phyloP scores from a whole-genome alignment of 768 basidiomycete genomes.

The Suillus subalutaceus region DNA sequence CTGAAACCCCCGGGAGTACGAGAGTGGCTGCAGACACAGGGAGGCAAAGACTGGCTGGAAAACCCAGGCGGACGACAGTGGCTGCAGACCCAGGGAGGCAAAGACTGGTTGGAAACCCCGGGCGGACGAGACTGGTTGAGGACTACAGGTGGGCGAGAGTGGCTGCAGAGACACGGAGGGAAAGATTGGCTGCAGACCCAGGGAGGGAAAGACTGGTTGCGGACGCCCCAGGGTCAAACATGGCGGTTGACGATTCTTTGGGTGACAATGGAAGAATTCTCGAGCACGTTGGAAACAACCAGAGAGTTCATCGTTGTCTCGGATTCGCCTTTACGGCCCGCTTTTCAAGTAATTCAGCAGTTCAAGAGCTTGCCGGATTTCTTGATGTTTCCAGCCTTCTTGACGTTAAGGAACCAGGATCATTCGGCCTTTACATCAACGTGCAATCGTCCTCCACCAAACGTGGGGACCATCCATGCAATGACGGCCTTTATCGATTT shows the following conservation, averaged over 20 bases:
- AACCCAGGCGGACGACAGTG: not conserved
- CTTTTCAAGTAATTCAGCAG: not conserved
- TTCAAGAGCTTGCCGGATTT: not conserved
- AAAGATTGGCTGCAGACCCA: not conserved
- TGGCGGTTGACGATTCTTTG: not conserved
- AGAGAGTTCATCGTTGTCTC: not conserved
- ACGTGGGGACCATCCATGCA: not conserved
- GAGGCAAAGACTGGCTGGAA: not conserved
- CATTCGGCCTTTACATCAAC: not conserved
- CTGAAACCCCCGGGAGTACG: not conserved
- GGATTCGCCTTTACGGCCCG: not conserved
- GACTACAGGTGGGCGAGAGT: not conserved
- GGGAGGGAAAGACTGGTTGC: not conserved
- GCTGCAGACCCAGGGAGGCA: not conserved
- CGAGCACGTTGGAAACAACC: not conserved
- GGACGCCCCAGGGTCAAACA: not conserved
- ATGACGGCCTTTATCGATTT: not conserved
- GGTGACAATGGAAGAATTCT: not conserved
- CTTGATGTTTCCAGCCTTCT: not conserved
- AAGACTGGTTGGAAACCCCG: not conserved
- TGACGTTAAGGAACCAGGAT: not conserved
- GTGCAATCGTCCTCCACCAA: not conserved
- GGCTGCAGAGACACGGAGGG: not conserved
- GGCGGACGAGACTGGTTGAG: not conserved
- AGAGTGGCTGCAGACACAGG: no score